phyloP scores from a whole-genome alignment of 2,329 filamentous ascomycete genomes.

The Neoscytalidium dimidiatum region DNA sequence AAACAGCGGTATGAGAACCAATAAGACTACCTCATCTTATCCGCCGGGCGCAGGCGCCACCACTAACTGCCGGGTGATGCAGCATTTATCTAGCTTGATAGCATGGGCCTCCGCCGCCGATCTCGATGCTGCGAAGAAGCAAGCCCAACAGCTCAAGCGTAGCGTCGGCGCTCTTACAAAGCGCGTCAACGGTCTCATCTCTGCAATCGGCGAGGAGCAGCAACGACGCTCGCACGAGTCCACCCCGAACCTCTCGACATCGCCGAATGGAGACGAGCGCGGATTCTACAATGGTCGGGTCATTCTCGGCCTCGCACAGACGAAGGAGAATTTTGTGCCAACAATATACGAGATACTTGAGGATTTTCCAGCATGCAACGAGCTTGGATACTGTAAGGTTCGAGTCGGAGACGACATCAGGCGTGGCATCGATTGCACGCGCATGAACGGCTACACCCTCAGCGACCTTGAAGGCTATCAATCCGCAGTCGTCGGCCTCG shows the following conservation, averaged over 20 bases:
- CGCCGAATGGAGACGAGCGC: background rate
- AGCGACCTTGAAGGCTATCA: background rate
- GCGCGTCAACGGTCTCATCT: background rate
- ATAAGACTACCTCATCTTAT: background rate
- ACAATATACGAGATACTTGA: background rate
- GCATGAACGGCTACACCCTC: background rate
- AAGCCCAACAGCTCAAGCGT: background rate
- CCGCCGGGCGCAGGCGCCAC: background rate
- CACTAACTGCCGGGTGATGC: background rate
- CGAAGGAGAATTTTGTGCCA: background rate
- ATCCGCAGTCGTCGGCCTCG: background rate
- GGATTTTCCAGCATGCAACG: background rate
- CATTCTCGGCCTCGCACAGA: background rate
- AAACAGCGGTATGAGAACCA: background rate
- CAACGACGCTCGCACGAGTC: background rate
- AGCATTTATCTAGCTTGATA: background rate
- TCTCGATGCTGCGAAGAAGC: background rate
- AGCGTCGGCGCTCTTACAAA: background rate
- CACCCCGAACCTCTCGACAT: background rate
- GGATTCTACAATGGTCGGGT: background rate
- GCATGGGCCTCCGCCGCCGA: background rate
- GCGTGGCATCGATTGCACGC: background rate
- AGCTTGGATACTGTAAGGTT: background rate
- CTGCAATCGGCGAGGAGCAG: background rate
- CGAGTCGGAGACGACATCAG: background rate